Base-by-base conservation (phyloP, 1,284 basidiomycete species). In the Trametes sp. region DNA sequence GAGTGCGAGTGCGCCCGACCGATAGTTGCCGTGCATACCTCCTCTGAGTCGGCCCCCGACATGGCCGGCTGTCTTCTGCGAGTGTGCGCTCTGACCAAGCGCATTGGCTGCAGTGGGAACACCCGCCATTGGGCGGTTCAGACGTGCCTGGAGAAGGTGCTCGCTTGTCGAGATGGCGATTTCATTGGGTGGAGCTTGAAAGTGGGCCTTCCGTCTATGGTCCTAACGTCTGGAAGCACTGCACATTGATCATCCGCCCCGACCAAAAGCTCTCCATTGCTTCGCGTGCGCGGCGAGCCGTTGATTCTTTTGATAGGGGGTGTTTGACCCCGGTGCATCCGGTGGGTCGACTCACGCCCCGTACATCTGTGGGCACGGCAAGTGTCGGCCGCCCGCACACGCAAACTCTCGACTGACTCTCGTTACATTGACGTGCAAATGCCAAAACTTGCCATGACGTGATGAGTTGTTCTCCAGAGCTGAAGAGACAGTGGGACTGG, bases 111-210 rank as follows among this genome's bases (percentile, higher is more conserved):
- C 36, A 28, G 49, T 58, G 56, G 38, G 53, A 59, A 56, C 24
- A 19, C 29, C 42, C 33, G 62, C 62, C 9, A 61, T 55, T 59
- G 54, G 59, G 28, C 29, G 44, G 38, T 24, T 7, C 26, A 38
- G 35, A 48, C 31, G 65, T 66, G 65, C 65, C 65, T 66, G 62
- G 57, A 36, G 58, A 59, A 63, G 55, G 28, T 26, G 45, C n/a
- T 29, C 52, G 52, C 52, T 60, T 60, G 36, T 24, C 23, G 46
- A 23, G 33, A 13, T 26, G 59, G 35, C 19, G 52, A 46, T 45
- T 21, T 45, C 46, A 60, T 60, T 60, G 59, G 46, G 23, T 26
- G 53, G 59, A 33, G 42, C 31, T 59, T 38, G 57, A 53, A 44
- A 29, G 23, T 53, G 57, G 23, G 52, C 36, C 45, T 60, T 60